Conservation (phyloP, 768 basidiomycete genomes). For the Naganishia kalamii region DNA sequence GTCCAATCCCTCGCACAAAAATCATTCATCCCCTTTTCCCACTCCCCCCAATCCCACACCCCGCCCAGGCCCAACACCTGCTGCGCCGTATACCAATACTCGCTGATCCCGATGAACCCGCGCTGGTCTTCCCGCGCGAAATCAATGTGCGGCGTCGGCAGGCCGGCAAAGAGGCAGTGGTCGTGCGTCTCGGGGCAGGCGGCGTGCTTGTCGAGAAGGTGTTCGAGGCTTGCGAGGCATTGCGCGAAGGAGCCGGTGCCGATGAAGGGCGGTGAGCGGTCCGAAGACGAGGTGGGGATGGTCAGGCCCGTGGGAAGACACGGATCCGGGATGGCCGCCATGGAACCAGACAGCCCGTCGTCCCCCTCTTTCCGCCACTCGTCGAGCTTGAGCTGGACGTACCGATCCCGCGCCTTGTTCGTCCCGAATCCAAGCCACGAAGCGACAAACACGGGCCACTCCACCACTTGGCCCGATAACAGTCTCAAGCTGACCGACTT, state of each 20-base stretch:
- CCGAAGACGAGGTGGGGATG: conserved; percentile 56
- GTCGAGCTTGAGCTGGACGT: conserved; percentile 63
- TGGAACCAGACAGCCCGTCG: conserved; percentile 4
- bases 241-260: conserved; percentile 87
- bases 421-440: conserved; percentile 99
- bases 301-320: conserved; percentile 70
- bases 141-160: conserved; percentile 88
- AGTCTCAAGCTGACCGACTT: conserved; percentile 74
- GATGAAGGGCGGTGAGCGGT: conserved; percentile 56
- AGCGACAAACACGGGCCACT: conserved; percentile 90
- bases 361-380: conserved; percentile 51
- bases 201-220: conserved; percentile 73
- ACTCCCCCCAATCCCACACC: conserved; percentile 90
- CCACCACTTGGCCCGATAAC: conserved; percentile 75
- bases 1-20: conserved; percentile 79
- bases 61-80: conserved; percentile 93
- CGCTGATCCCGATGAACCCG: conserved; percentile 87
- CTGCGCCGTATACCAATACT: conserved; percentile 99
- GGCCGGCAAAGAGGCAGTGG: conserved; percentile 89
- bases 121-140: conserved; percentile 57
- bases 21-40: conserved; percentile 80
- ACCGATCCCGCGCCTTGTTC: conserved; percentile 90
- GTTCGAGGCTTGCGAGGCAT: conserved; percentile 65
- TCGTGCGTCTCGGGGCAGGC: conserved; percentile 59
- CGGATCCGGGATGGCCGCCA: conserved; percentile 61